Conservation (phyloP, 176 grass and related monocot species). For the Melocanna baccifera region DNA sequence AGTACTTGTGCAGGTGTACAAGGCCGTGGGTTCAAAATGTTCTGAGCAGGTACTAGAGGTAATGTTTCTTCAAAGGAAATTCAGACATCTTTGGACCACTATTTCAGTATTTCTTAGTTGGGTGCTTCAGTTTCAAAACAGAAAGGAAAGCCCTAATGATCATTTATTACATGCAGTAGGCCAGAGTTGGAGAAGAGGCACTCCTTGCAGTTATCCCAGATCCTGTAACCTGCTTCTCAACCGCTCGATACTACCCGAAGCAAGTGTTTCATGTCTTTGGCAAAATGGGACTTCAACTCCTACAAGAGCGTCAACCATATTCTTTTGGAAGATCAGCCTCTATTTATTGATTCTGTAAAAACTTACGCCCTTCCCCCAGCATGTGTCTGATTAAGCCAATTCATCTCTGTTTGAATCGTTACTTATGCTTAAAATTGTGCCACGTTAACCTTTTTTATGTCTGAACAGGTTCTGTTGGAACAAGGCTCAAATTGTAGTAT, state of each 20-base stretch:
- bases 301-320: slow-evolving; percentile 77
- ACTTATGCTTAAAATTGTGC: neutral
- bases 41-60: slow-evolving; percentile 83
- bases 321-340: slow-evolving; percentile 59
- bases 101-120: neutral
- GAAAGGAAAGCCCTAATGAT: neutral
- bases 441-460: neutral
- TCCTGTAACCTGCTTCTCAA: slow-evolving; percentile 84
- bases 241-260: slow-evolving; percentile 63
- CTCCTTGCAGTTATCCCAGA: slow-evolving; percentile 79
- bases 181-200: slow-evolving; percentile 64
- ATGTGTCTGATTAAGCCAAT: neutral
- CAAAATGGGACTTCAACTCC: slow-evolving; percentile 58
- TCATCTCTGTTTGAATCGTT: neutral
- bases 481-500: slow-evolving; percentile 46
- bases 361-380: neutral
- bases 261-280: slow-evolving; percentile 65
- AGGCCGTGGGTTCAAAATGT: slow-evolving; percentile 77
- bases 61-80: slow-evolving; percentile 15
- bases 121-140: neutral
- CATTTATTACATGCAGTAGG: slow-evolving; percentile 55
- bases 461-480: slow-evolving; percentile 66
- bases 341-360: slow-evolving; percentile 78
- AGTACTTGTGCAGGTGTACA: slow-evolving; percentile 61
- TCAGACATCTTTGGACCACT: neutral